Evolutionary conservation across 768 basidiomycete genomes (phyloP).

Genomic region (Podaxis mareebaensis): DNA sequence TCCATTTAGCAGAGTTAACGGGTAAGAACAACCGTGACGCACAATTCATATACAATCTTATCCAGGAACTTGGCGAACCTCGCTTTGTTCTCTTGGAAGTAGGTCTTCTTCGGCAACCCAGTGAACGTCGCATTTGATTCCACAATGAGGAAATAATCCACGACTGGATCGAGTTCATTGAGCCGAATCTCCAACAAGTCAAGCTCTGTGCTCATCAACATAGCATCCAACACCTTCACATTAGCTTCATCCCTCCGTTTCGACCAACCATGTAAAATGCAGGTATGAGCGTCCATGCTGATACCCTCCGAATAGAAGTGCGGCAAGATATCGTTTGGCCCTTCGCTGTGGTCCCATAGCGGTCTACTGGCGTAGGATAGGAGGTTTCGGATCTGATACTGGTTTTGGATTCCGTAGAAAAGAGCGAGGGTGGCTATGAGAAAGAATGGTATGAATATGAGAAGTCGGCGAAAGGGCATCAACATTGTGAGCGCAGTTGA

Average conservation of each 20-base stretch:
- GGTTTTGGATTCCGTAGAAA: slow-evolving; percentile 41
- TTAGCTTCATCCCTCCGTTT: slow-evolving; percentile 31
- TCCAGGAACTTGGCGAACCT: slow-evolving; percentile 50
- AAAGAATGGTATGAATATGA: slow-evolving; percentile 33
- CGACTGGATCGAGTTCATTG: slow-evolving; percentile 57
- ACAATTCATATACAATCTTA: slow-evolving; percentile 56
- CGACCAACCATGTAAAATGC: slow-evolving; percentile 58
- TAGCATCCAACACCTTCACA: slow-evolving; percentile 54
- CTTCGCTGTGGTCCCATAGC: slow-evolving; percentile 57
- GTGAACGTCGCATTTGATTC: slow-evolving; percentile 66
- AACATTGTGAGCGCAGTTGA: slow-evolving; percentile 14
- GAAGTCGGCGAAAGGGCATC: slow-evolving; percentile 28
- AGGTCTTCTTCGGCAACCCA: slow-evolving; percentile 53
- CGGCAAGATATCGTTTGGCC: slow-evolving; percentile 45
- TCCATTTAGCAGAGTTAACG: neutral
- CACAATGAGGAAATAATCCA: slow-evolving; percentile 61
- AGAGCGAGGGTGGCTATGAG: slow-evolving; percentile 30
- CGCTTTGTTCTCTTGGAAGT: slow-evolving; percentile 45
- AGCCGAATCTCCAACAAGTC: slow-evolving; percentile 65
- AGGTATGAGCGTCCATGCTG: slow-evolving; percentile 42
- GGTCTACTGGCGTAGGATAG: slow-evolving; percentile 59
- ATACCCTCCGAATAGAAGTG: slow-evolving; percentile 61
- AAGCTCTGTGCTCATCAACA: slow-evolving; percentile 63
- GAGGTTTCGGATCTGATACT: slow-evolving; percentile 51
- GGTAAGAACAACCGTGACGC: slow-evolving; percentile 21